Evolutionary conservation across 768 basidiomycete species (phyloP), one percentile per base, ranked within the genome.

Genomic region (Amanita jacksonii): DNA sequence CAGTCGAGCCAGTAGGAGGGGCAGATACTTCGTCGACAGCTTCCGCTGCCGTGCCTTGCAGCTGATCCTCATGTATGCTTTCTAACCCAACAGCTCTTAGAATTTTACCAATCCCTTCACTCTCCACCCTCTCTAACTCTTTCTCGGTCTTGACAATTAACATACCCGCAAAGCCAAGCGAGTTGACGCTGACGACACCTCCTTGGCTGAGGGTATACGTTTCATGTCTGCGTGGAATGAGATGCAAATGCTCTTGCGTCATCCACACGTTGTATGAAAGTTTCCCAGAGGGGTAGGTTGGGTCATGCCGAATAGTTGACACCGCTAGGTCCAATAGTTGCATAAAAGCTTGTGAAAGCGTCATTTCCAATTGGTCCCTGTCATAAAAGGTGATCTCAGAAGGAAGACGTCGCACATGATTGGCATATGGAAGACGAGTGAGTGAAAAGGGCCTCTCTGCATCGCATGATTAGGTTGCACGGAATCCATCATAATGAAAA

Each of bases 81-180:
- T 72, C 62, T 51, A 84, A 60, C 19, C 72, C 85, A 7, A 89
- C 84, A 15, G 64, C 71, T 38, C 67, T 61, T 50, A 92, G 57
- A 25, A 92, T 80, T 46, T 68, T 76, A 6, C 69, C 66, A 20
- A 85, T 63, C 1, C 78, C 74, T 58, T 81, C 79, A 46, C 64
- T 61, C 59, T 76, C 76, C 32, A 96, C 72, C 2, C 70, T 74
- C 44, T 79, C 76, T 39, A 89, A 59, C 62, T 93, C 89, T 15
- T 70, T 70, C 43, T 84, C 76, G 50, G 83, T 89, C 67, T 85
- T 89, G 19, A 87, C 89, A 43, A 96, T 74, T 49, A 96, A 53
- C 81, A 88, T 78, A 1, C 93, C 93, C 5, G 89, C 85, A 57
- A 84, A 96, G 10, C 88, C 93, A 38, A 96, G 70, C 35, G 93